These are phyloP conservation scores for Aristolochia californica DNA, from an alignment of 164 flowering plant genomes.

Conservation along the genomic window DNA sequence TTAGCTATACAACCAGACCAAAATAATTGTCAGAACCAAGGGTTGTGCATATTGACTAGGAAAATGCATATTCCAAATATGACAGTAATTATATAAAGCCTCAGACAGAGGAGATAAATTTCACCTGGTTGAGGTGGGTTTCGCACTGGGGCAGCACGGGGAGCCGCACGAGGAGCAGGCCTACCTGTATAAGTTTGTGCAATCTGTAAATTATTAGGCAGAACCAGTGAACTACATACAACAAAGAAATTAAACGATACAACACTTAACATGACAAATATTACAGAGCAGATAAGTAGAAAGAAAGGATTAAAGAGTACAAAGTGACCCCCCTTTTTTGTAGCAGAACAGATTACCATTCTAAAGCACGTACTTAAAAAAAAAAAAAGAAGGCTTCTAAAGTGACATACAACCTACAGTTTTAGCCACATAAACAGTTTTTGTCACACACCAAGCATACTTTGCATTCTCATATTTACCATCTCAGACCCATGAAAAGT, in stretches of 20 bases:
- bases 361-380: no score
- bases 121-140: constrained; percentile 66
- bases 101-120: background rate
- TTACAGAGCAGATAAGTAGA: no score
- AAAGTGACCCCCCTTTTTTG: no score
- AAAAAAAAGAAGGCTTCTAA: no score
- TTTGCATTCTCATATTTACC: no score
- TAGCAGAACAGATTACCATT: no score
- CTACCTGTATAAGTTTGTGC: constrained; percentile 67
- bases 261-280: no score
- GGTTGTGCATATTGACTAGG: background rate
- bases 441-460: no score
- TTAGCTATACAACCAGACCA: constrained; percentile 29
- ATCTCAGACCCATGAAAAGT: no score
- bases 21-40: background rate
- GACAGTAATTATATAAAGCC: background rate
- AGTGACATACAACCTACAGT: no score
- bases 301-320: no score
- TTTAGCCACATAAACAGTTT: no score
- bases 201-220: background rate
- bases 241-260: background rate
- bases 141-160: constrained; percentile 45
- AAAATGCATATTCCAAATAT: background rate
- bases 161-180: constrained; percentile 64
- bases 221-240: background rate